A percentile compares a stretch with the other conserved stretches of the same genome.
phyloP scores from a whole-genome alignment of 345 rosid genomes.

The Arabidopsis arenosa region DNA sequence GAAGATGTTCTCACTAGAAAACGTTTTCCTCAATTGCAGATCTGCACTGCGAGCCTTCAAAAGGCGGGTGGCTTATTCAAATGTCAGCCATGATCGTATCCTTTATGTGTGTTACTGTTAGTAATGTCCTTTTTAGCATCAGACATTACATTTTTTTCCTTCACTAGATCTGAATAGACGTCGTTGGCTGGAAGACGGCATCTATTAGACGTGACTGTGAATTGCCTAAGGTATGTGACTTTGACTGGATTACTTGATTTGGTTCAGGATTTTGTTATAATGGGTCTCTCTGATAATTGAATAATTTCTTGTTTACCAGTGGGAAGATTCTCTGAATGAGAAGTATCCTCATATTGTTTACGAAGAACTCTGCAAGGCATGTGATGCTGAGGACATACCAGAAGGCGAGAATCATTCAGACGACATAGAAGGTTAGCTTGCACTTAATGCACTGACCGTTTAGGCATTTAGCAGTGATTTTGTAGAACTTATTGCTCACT shows the following conservation, averaged over 20 bases:
- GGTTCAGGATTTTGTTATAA: constrained; percentile 28
- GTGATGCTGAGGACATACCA: constrained; percentile 53
- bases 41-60: constrained; percentile 79
- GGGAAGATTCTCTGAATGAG: constrained; percentile 69
- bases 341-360: constrained; percentile 90
- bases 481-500: constrained; percentile 6
- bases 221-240: constrained; percentile 75
- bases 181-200: constrained; percentile 98
- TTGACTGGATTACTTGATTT: constrained; percentile 9
- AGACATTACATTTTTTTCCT: constrained; percentile 45
- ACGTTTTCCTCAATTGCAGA: constrained; percentile 55
- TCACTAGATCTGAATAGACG: constrained; percentile 60
- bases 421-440: constrained; percentile 78
- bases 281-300: constrained; percentile 13
- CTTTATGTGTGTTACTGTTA: constrained; percentile 40
- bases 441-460: constrained; percentile 13
- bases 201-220: constrained; percentile 82
- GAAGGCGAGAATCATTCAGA: constrained; percentile 52
- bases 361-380: constrained; percentile 87
- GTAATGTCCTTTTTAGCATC: constrained; percentile 10
- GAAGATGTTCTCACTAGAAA: constrained; percentile 27
- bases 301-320: constrained; percentile 50
- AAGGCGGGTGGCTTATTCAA: constrained; percentile 90
- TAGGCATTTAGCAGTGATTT: not conserved
- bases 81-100: constrained; percentile 93